phyloP scores from a whole-genome alignment of 495 filamentous ascomycete species.

The Penicillium soppii region DNA sequence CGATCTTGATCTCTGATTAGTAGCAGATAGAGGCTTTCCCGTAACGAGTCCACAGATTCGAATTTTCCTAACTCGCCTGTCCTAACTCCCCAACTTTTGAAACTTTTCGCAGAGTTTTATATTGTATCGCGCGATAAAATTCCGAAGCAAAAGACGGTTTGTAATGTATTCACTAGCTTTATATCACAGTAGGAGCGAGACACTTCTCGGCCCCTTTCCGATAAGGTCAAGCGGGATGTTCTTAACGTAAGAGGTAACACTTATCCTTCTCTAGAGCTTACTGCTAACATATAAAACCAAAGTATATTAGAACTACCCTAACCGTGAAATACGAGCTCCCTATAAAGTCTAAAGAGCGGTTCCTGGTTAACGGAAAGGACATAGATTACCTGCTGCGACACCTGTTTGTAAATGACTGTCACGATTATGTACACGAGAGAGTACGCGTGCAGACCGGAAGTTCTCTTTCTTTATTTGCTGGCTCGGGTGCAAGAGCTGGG shows the following conservation, averaged over 20 bases:
- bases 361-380: constrained; percentile 17
- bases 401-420: constrained; percentile 15
- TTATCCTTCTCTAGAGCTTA: background rate
- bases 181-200: constrained; percentile 11
- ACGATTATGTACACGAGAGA: constrained; percentile 23
- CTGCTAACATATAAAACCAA: constrained; percentile 6
- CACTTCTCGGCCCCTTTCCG: constrained; percentile 1
- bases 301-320: constrained; percentile 15
- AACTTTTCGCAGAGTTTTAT: constrained; percentile 8
- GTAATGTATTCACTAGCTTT: constrained; percentile 5
- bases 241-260: constrained; percentile 10
- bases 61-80: too few relatives aligned
- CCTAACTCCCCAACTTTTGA: too few relatives aligned
- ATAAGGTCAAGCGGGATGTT: constrained; percentile 7
- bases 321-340: constrained; percentile 13
- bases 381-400: constrained; percentile 16
- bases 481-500: constrained; percentile 17
- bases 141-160: constrained; percentile 2
- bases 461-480: constrained; percentile 18
- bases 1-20: background rate
- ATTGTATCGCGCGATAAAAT: constrained; percentile 3
- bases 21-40: too few relatives aligned
- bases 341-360: constrained; percentile 17
- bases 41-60: too few relatives aligned
- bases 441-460: constrained; percentile 16